These are phyloP conservation scores for Picochlorum sp. DNA, from an alignment of 139 green algal genomes.

Conservation along the genomic window DNA sequence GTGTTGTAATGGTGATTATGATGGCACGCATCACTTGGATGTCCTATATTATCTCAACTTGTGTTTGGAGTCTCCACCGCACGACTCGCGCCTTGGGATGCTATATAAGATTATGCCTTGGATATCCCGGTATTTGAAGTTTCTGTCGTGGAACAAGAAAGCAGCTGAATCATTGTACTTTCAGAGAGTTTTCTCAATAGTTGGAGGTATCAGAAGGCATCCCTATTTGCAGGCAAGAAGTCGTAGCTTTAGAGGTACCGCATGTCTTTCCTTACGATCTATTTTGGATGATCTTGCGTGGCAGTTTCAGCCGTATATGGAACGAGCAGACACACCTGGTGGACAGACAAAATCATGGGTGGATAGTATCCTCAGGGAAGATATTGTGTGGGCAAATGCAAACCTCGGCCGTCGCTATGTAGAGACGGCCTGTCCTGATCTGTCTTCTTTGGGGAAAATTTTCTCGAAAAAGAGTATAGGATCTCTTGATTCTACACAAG, in stretches of 20 bases:
- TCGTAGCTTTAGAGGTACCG: slow-evolving; percentile 9
- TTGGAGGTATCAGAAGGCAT: slow-evolving; percentile 20
- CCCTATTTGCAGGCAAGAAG: slow-evolving; percentile 10
- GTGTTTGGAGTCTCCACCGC: slow-evolving; percentile 6
- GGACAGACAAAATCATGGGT: no score
- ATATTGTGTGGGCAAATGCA: no score
- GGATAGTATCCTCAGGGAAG: no score
- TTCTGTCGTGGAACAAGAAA: slow-evolving; percentile 19
- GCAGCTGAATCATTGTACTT: slow-evolving; percentile 17
- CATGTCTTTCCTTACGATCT: slow-evolving; percentile 30
- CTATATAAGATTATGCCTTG: slow-evolving; percentile 33
- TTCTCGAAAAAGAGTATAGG: no score
- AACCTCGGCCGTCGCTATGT: no score
- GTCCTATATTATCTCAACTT: slow-evolving; percentile 21
- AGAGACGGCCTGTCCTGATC: no score
- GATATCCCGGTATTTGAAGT: slow-evolving; percentile 37
- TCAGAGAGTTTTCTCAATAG: slow-evolving; percentile 7
- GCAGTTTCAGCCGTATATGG: neutral
- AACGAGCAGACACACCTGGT: neutral
- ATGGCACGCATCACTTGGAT: slow-evolving; percentile 27
- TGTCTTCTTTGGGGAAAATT: no score
- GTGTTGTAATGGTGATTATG: neutral
- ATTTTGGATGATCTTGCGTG: slow-evolving; percentile 28
- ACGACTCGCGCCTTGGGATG: neutral
- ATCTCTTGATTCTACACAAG: no score